Percentiles rank a stretch among this genome's conserved stretches.
Evolutionary conservation across 1,139 yeast genomes (phyloP).

Genomic region (Saccharomycopsis hybrid): DNA sequence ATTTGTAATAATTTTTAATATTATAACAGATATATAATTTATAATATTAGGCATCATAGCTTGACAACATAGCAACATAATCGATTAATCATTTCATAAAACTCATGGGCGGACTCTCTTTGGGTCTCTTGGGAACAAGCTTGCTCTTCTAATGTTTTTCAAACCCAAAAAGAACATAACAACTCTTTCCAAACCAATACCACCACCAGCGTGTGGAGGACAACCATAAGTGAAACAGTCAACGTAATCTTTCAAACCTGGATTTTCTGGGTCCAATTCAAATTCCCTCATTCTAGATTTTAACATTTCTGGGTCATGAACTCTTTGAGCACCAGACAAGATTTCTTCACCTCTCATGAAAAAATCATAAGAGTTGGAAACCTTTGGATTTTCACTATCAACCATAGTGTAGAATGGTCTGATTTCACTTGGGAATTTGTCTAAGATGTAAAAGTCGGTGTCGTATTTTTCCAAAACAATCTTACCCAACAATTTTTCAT

Average conservation of each 20-base stretch:
- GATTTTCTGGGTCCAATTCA: conserved; percentile 71
- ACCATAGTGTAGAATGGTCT: conserved; percentile 99
- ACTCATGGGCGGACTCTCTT: conserved; percentile 77
- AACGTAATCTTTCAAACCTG: conserved; percentile 85
- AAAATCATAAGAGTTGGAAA: conserved; percentile 95
- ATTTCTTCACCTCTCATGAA: conserved; percentile 99
- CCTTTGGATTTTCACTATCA: conserved; percentile 82
- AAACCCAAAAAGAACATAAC: conserved; percentile 96
- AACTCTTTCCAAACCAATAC: conserved; percentile 97
- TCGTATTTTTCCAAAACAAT: conserved; percentile 89
- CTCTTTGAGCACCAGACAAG: conserved; percentile 97
- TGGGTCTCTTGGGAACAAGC: conserved; percentile 98
- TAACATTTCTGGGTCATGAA: conserved; percentile 85
- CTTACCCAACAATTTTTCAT: conserved; percentile 88
- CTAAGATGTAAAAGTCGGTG: conserved; percentile 96
- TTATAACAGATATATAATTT: no score
- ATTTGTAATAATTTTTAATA: no score
- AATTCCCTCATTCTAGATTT: conserved; percentile 75
- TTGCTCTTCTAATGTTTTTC: conserved; percentile 95
- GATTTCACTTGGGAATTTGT: conserved; percentile 92
- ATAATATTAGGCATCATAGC: no score
- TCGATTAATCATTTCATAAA: neutral
- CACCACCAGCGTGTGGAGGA: conserved; percentile 99
- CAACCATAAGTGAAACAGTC: conserved; percentile 93
- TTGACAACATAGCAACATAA: neutral